A percentile compares a stretch with the other conserved stretches of the same genome.
Evolutionary conservation across 208 protist genomes (phyloP).

Genomic region (Borovskyia barvae): DNA sequence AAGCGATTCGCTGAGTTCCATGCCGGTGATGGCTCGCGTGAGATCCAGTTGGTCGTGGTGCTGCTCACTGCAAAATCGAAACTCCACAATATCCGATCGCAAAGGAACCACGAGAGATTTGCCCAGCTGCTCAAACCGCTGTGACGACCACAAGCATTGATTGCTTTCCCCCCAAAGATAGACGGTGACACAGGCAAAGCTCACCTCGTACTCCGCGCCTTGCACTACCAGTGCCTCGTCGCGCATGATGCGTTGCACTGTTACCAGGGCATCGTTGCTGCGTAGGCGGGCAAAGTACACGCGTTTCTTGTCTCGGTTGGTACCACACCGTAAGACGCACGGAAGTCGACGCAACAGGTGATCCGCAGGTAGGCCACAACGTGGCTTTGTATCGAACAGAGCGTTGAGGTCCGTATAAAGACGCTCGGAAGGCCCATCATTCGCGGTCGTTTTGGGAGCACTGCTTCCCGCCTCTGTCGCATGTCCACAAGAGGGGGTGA

Average conservation of each 20-base stretch:
- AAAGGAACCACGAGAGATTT: constrained; percentile 32
- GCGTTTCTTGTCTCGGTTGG: constrained; percentile 79
- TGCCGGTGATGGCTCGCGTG: constrained; percentile 35
- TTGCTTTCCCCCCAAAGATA: constrained; percentile 29
- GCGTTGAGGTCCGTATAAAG: constrained; percentile 1
- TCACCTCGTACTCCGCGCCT: constrained; percentile 73
- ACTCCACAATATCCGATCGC: constrained; percentile 51
- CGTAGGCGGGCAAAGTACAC: constrained; percentile 68
- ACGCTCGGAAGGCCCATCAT: neutral
- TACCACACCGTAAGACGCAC: constrained; percentile 54
- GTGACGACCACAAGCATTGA: constrained; percentile 19
- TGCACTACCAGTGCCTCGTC: constrained; percentile 23
- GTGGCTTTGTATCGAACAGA: constrained; percentile 11
- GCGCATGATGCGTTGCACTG: constrained; percentile 36
- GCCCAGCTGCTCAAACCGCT: constrained; percentile 37
- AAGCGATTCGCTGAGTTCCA: constrained; percentile 16
- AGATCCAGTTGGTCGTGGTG: constrained; percentile 45
- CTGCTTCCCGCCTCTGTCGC: neutral
- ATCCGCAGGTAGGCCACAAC: constrained; percentile 20
- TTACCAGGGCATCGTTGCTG: constrained; percentile 53
- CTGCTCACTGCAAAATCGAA: constrained; percentile 41
- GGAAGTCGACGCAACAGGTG: constrained; percentile 52
- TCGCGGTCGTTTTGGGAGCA: neutral
- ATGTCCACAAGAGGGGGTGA: constrained; percentile 2
- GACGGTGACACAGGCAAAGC: constrained; percentile 61